Conservation (phyloP, 352 stramenopile genomes). For the Aphanomyces euteiches region DNA sequence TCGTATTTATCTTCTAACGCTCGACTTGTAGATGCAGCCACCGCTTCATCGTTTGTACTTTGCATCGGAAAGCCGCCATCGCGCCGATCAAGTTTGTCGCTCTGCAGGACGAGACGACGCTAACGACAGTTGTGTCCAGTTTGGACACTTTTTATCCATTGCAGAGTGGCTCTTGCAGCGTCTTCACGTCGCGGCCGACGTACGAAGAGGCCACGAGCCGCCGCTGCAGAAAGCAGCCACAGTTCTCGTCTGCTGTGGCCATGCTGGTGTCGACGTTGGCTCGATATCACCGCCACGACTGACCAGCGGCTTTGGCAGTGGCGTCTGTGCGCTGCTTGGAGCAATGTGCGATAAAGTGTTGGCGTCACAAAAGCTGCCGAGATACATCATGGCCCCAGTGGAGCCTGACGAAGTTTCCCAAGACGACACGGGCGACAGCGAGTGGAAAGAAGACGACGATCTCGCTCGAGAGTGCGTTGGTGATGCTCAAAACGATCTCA, state of each 20-base stretch:
- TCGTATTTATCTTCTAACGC: conserved; percentile 45
- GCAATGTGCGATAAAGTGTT: conserved; percentile 45
- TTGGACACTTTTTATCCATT: conserved; percentile 45
- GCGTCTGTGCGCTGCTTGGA: conserved; percentile 56
- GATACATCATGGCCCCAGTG: conserved; percentile 18
- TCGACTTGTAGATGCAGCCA: background rate
- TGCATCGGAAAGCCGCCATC: background rate
- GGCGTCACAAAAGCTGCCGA: conserved; percentile 29
- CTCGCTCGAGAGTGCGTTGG: conserved; percentile 33
- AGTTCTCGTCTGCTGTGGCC: conserved; percentile 51
- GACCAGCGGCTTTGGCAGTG: conserved; percentile 41
- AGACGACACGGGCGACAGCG: conserved; percentile 45
- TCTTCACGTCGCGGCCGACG: conserved; percentile 17
- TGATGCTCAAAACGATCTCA: background rate
- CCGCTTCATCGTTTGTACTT: conserved; percentile 16
- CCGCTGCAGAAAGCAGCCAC: conserved; percentile 36
- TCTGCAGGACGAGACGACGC: background rate
- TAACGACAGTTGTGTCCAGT: conserved; percentile 30
- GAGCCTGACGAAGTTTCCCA: conserved; percentile 48
- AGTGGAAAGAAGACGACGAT: conserved; percentile 35
- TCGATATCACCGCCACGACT: conserved; percentile 44
- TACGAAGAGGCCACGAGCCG: conserved; percentile 32
- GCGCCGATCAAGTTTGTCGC: conserved; percentile 1
- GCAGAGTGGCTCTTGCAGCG: conserved; percentile 31
- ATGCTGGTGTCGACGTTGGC: conserved; percentile 38